phyloP scores from a whole-genome alignment of 129 eudicot species.

The Pittosporum tobira region DNA sequence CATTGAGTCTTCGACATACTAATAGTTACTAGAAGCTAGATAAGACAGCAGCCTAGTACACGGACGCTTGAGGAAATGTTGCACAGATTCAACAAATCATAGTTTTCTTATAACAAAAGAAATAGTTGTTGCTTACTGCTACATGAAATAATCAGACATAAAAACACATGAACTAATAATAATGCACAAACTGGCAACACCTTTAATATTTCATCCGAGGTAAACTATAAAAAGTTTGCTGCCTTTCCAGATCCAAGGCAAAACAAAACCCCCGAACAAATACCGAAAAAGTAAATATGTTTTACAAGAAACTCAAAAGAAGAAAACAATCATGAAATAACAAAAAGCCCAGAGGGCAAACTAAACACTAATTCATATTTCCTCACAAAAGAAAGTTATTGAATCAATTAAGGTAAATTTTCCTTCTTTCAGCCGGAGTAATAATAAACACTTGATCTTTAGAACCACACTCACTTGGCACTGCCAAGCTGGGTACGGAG shows the following conservation, averaged over 20 bases:
- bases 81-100: too few relatives aligned
- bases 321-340: background rate
- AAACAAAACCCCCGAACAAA: background rate
- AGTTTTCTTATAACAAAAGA: too few relatives aligned
- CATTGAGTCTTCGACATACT: too few relatives aligned
- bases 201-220: conserved; percentile 1
- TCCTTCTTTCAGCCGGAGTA: background rate
- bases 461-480: conserved; percentile 43
- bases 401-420: background rate
- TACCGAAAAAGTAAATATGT: conserved; percentile 1
- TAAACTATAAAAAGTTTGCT: background rate
- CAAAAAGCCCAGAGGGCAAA: conserved; percentile 15
- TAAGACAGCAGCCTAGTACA: too few relatives aligned
- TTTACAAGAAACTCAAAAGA: background rate
- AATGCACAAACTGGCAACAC: background rate
- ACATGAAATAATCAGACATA: too few relatives aligned
- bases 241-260: conserved; percentile 3
- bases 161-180: too few relatives aligned
- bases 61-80: too few relatives aligned
- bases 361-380: conserved; percentile 13
- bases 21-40: too few relatives aligned
- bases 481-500: conserved; percentile 67
- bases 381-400: conserved; percentile 9
- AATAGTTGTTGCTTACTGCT: too few relatives aligned
- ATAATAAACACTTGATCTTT: background rate